These are phyloP conservation scores for Aspergillus bertholletiae DNA, from an alignment of 495 filamentous ascomycete genomes.

Conservation along the genomic window DNA sequence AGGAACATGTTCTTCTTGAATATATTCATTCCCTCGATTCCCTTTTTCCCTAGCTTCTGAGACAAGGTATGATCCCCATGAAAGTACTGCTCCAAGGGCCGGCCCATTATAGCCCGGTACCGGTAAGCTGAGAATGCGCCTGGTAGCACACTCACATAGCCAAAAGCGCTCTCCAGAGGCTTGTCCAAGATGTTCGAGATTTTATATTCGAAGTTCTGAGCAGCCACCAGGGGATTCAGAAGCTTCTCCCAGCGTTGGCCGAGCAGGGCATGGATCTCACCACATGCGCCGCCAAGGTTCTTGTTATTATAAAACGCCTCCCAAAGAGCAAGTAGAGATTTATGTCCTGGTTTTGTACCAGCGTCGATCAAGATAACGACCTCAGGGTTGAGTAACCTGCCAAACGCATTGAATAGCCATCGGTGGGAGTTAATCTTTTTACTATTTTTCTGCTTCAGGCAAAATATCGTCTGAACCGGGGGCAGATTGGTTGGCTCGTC, in stretches of 20 bases:
- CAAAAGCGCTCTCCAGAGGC: conserved; percentile 91
- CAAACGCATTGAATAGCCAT: conserved; percentile 99
- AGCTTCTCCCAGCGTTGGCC: conserved; percentile 86
- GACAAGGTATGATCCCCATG: conserved; percentile 97
- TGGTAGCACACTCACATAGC: conserved; percentile 93
- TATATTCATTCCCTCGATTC: conserved; percentile 99
- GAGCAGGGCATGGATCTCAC: conserved; percentile 98
- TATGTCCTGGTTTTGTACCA: conserved; percentile 88
- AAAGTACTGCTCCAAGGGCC: conserved; percentile 97
- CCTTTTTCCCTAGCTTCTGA: conserved; percentile 90
- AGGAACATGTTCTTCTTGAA: conserved; percentile 99
- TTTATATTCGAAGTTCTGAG: conserved; percentile 99
- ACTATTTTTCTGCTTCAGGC: conserved; percentile 95
- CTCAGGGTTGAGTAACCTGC: conserved; percentile 92
- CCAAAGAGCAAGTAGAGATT: conserved; percentile 93
- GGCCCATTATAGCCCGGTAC: conserved; percentile 95
- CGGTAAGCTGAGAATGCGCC: conserved; percentile 98
- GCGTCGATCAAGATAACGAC: conserved; percentile 95
- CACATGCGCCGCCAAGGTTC: conserved; percentile 93
- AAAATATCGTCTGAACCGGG: conserved; percentile 98
- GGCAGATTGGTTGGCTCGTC: conserved; percentile 78
- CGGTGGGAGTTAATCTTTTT: conserved; percentile 99
- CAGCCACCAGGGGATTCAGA: conserved; percentile 87
- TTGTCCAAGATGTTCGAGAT: conserved; percentile 98
- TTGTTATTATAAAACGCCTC: conserved; percentile 99